Evolutionary conservation across 805 yeast genomes (phyloP).

Genomic region (Ogataea parapolymorpha): DNA sequence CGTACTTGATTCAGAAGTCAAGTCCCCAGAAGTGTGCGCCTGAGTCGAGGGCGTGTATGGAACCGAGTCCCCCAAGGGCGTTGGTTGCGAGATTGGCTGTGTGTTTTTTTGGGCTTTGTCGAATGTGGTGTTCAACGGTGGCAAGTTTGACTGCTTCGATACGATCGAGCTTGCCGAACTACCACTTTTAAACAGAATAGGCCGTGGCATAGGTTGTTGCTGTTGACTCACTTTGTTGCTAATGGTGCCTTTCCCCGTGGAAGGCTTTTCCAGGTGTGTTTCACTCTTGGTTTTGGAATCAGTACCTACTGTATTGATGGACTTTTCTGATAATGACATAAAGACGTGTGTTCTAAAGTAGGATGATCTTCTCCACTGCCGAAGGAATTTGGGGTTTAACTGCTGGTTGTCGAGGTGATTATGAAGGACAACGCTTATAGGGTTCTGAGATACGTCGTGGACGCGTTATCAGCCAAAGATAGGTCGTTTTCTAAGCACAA

Average conservation of each 20-base stretch:
- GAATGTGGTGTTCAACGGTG: slow-evolving; percentile 22
- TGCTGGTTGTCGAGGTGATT: not conserved
- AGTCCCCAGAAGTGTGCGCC: not conserved
- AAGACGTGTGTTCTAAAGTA: not conserved
- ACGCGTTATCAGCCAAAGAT: slow-evolving; percentile 1
- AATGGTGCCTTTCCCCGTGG: not conserved
- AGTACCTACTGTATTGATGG: slow-evolving; percentile 15
- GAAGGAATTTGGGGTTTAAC: not conserved
- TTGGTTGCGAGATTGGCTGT: not conserved
- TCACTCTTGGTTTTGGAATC: not conserved
- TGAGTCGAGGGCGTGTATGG: not conserved
- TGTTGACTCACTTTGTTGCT: not conserved
- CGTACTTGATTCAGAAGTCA: slow-evolving; percentile 11
- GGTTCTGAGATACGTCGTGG: not conserved
- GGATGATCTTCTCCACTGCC: not conserved
- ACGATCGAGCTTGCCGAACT: slow-evolving; percentile 13
- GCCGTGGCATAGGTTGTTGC: slow-evolving; percentile 16
- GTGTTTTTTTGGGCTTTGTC: slow-evolving; percentile 1
- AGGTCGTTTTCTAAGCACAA: not conserved
- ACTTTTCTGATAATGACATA: slow-evolving; percentile 21
- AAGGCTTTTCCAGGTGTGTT: not conserved
- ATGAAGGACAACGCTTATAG: not conserved
- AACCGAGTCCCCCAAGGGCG: slow-evolving; percentile 1
- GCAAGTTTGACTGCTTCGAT: slow-evolving; percentile 20
- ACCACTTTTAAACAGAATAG: slow-evolving; percentile 19